These are phyloP conservation scores for Paecilomyces fulvus DNA, from an alignment of 2,329 filamentous ascomycete genomes.

Conservation along the genomic window DNA sequence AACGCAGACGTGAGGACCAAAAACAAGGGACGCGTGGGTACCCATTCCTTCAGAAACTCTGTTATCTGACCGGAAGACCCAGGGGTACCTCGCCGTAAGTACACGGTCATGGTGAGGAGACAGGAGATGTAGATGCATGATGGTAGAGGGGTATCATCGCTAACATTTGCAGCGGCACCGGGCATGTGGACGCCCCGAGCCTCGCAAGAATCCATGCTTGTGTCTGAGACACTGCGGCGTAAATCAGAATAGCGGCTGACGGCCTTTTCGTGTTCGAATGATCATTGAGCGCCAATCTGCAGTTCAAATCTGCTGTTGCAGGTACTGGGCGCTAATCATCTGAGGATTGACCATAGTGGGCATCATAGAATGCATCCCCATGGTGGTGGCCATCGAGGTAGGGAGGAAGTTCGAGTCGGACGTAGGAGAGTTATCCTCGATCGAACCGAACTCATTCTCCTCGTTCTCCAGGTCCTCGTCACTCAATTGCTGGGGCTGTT, in stretches of 20 bases:
- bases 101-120: background rate
- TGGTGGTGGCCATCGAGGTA: constrained; percentile 28
- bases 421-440: constrained; percentile 67
- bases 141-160: background rate
- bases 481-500: constrained; percentile 30
- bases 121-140: background rate
- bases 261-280: background rate
- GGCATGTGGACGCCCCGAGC: background rate
- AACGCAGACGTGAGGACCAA: background rate
- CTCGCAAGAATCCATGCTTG: background rate
- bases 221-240: background rate
- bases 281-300: background rate
- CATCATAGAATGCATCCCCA: constrained; percentile 30
- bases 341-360: constrained; percentile 32
- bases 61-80: background rate
- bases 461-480: constrained; percentile 84
- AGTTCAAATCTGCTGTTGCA: constrained; percentile 34
- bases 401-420: constrained; percentile 19
- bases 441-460: constrained; percentile 72
- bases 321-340: constrained; percentile 35
- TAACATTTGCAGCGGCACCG: background rate
- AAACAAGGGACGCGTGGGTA: background rate
- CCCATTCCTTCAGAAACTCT: background rate
- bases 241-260: background rate
- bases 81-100: background rate